Base-by-base conservation (phyloP, 2,329 filamentous ascomycete species). In the Capronia americana region DNA sequence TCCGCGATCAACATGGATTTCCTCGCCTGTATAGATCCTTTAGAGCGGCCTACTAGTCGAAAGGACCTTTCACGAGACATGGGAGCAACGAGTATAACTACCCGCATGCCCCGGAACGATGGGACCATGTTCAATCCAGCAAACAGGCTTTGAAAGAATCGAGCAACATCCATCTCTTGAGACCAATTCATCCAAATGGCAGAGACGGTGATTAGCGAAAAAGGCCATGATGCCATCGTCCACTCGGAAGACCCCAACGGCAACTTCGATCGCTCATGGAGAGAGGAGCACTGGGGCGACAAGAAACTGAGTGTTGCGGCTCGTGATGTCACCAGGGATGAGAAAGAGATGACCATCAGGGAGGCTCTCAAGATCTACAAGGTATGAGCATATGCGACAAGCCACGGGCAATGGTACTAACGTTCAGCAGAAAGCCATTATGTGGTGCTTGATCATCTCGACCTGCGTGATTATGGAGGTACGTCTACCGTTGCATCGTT, bases 391-490 rank as follows among this genome's bases (percentile, higher is more conserved):
- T 44, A 20, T 17, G 17, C 17, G 5, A 20, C 17, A 17, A 44
- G 38, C 2, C 17, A 44, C 8, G 38, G 14, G 5, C 4, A 44
- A 44, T 6, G n/a, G 38, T 44, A 44, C 38, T 44, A n/a, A 44
- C 38, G 3, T 44, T 1, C 38, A 17, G 38, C 38, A 69, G 8
- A 73, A 70, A 50, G 75, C 74, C 14, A 72, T 77, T 6, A 65
- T 69, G 3, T 81, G 77, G 74, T 78, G 77, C 4, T 67, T 80
- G 23, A 50, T 78, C 32, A 79, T 83, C 58, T 82, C 80, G 17
- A 78, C 78, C 20, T 78, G 79, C 3, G 79, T 84, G 62, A 77
- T 84, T 66, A 84, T 84, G 83, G 82, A 84, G 65, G 83, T 58
- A 58, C 4, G 23, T n/a, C 10, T 6, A 51, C 10, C 34, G 20